These are phyloP conservation scores for Aurantiochytrium sp. DNA, from an alignment of 108 stramenopile species.

Conservation along the genomic window DNA sequence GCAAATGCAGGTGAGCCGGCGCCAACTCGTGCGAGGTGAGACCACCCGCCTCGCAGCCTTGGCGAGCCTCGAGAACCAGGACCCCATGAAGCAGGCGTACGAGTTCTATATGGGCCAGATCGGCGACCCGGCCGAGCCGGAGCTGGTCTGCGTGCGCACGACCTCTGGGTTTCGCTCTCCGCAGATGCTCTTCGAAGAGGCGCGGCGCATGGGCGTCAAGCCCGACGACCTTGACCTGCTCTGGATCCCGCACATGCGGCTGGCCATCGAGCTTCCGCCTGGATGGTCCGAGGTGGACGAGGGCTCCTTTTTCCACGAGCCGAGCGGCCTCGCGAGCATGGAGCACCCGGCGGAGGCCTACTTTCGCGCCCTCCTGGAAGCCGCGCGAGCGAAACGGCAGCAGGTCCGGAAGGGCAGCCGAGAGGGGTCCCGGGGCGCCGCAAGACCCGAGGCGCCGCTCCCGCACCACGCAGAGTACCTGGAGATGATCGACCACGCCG, in stretches of 20 bases:
- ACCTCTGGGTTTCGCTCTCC: not conserved
- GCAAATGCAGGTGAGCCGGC: not conserved
- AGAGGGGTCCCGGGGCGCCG: too few relatives aligned
- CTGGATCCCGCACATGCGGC: conserved; percentile 14
- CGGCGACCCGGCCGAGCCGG: not conserved
- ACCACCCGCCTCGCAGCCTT: not conserved
- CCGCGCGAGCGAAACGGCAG: not conserved
- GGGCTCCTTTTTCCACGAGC: not conserved
- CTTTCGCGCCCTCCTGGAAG: not conserved
- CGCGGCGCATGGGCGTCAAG: not conserved
- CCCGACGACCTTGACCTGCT: not conserved
- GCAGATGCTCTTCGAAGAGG: not conserved
- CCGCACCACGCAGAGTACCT: not conserved
- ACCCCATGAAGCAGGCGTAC: not conserved
- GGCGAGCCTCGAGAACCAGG: not conserved
- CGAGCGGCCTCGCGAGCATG: not conserved
- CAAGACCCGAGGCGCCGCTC: not conserved
- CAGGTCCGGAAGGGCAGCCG: too few relatives aligned
- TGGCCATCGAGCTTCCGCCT: not conserved
- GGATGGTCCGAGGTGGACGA: not conserved
- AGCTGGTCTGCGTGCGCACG: not conserved
- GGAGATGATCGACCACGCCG: not conserved
- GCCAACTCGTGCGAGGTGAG: not conserved
- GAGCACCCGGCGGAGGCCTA: not conserved
- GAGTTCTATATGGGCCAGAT: not conserved